Base-by-base conservation (phyloP, 768 basidiomycete species). In the Boletus vermiculosoides region DNA sequence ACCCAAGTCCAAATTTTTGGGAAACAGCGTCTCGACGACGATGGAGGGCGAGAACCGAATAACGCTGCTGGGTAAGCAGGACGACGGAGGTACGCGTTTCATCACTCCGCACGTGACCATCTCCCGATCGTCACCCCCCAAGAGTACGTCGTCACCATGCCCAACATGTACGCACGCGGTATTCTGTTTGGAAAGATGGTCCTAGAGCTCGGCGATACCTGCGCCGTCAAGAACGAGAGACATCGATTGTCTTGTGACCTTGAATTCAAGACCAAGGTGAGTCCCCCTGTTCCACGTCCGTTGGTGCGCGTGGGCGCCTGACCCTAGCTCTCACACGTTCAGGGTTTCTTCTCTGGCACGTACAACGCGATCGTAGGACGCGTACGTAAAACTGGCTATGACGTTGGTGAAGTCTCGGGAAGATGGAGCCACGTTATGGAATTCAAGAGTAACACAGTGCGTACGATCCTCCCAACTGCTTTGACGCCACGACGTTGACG, bases 11-110 rank as follows among this genome's bases (percentile, higher is more conserved):
- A 93, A 87, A 71, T 99, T 99, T 73, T 80, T 99, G 56, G 97
- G 97, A 2, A 99, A 99, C 75, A 92, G 90, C 60, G 97, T 97
- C 16, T 90, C 92, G 50, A 99, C 94, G 28, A 87, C 82, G 46
- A 96, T 98, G 94, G 96, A 97, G 66, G 95, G 95, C 52, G 92
- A 96, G 76, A 95, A 94, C 69, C 81, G 94, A 53, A 85, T 98
- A 60, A 83, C 81, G 46, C 76, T 98, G 20, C 79, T 96, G 72
- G 90, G 90, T 42, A 83, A 82, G 48, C 91, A 88, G 0, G 88
- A 90, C 12, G 93, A 94, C 74, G 92, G 94, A 58, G 85, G 93
- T 92, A 71, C 67, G 48, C 16, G 86, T 78, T 54, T 59, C 47
- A 63, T 10, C 6, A 45, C 15, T 16, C 20, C 2, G 25, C 57